phyloP scores from a whole-genome alignment of 768 basidiomycete genomes.

The Lanmaoa rubissima region DNA sequence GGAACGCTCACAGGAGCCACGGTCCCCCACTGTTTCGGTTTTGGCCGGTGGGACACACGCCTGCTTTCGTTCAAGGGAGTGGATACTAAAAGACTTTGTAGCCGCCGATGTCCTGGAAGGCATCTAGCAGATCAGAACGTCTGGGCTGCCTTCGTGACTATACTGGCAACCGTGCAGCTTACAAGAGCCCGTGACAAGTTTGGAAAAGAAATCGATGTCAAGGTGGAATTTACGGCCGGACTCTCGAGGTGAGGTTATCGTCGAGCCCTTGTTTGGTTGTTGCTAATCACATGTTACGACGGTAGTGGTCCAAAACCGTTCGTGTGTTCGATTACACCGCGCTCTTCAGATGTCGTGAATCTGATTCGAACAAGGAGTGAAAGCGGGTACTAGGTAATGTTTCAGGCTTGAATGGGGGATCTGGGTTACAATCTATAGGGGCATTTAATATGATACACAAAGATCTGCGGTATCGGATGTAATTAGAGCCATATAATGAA shows the following conservation, averaged over 20 bases:
- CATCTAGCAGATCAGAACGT: constrained; percentile 33
- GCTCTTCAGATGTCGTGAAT: constrained; percentile 11
- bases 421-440: neutral
- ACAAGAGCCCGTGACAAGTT: constrained; percentile 24
- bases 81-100: constrained; percentile 4
- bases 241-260: constrained; percentile 12
- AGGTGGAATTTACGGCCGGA: constrained; percentile 24
- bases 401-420: neutral
- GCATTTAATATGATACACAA: neutral
- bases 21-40: constrained; percentile 15
- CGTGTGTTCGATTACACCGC: constrained; percentile 18
- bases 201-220: constrained; percentile 32
- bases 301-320: constrained; percentile 27
- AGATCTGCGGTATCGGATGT: constrained; percentile 5
- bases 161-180: constrained; percentile 31
- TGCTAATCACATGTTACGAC: neutral
- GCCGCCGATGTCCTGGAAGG: constrained; percentile 35
- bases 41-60: constrained; percentile 24
- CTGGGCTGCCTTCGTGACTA: constrained; percentile 32
- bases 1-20: constrained; percentile 15
- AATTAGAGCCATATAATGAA: constrained; percentile 1
- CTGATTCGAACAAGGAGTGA: constrained; percentile 17
- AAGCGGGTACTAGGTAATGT: neutral
- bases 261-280: neutral
- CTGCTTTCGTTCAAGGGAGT: neutral